Evolutionary conservation across 768 basidiomycete genomes (phyloP), one percentile per base, ranked within the genome.

Genomic region (Mycena indigotica): DNA sequence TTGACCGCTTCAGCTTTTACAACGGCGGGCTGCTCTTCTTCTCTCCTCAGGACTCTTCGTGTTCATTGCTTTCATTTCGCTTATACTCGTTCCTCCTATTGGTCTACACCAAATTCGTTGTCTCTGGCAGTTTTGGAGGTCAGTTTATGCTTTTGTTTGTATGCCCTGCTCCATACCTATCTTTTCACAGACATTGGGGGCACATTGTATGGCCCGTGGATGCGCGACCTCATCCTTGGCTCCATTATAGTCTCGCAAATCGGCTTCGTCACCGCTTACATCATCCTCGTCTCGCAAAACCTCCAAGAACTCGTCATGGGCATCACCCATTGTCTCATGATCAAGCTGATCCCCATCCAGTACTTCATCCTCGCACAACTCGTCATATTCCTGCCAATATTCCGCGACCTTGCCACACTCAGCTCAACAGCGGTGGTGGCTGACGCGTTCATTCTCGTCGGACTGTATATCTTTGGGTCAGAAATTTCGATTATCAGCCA

Each of bases 21-120:
- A 99, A 98, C 60, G 97, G 97, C 53, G 95, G 96, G 10, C 79
- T 98, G 49, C 73, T 98, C 29, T 99, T 99, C 74, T 98, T 95
- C 5, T 62, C 82, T 28, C 53, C 93, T 55, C n/a, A n/a, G n/a
- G n/a, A n/a, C 83, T 88, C 2, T 86, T 98, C 65, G 73, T 87
- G 5, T 79, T 84, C 69, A 93, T 98, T 65, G 95, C 95, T 16
- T 67, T 84, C 35, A 85, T 98, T 52, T 97, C 94, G 2, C 74
- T 98, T n/a, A 3, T 93, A 93, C 75, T 94, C 95, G 0, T 99
- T 98, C 83, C 75, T 99, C 25, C 83, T 98, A 0, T 83, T 99
- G 51, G 85, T 96, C 38, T 80, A 88, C 70, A 86, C 94, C 40
- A 94, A 97, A 60, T 85, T 92, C 51, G 87, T 87, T 48, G 91